Conservation (phyloP, 169 alveolate species). For the Eimeria falciformis region DNA sequence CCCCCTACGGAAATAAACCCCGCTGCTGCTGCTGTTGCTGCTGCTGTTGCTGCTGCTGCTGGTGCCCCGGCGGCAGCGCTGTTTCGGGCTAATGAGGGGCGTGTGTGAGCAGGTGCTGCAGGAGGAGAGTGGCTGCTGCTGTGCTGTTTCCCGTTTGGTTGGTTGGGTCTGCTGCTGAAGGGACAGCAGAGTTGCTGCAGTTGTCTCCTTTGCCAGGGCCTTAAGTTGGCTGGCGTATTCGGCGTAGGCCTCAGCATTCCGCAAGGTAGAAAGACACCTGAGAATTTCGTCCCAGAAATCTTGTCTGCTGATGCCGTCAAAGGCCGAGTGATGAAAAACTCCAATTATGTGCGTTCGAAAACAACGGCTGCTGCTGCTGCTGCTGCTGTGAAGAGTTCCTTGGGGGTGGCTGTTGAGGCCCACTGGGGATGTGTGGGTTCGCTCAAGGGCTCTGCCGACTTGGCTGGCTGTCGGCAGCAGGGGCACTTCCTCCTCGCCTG, state of each 20-base stretch:
- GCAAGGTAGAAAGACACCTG: background rate
- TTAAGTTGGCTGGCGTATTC: constrained; percentile 43
- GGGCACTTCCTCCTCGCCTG: constrained; percentile 19
- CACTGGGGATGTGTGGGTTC: constrained; percentile 3
- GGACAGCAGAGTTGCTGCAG: constrained; percentile 46
- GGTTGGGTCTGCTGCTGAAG: constrained; percentile 20
- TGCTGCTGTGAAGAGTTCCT: background rate
- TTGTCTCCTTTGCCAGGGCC: too few relatives aligned
- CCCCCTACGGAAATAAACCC: constrained; percentile 28
- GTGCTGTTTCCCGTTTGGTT: background rate
- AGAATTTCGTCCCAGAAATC: constrained; percentile 81
- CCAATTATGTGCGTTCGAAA: constrained; percentile 81
- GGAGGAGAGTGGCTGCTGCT: constrained; percentile 18
- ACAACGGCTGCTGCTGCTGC: constrained; percentile 30
- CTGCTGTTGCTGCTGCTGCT: constrained; percentile 10
- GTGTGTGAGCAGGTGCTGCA: constrained; percentile 19
- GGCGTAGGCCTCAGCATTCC: constrained; percentile 36
- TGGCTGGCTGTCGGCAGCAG: constrained; percentile 18
- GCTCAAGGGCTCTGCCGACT: background rate
- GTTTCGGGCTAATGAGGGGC: background rate
- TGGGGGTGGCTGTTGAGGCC: background rate
- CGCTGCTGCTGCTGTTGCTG: constrained; percentile 35
- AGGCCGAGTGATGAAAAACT: constrained; percentile 82
- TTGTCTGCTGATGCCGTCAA: constrained; percentile 83
- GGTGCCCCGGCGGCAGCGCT: constrained; percentile 52